Base-by-base conservation (phyloP, 805 yeast genomes). In the Zygotorulaspora chibaensis region DNA sequence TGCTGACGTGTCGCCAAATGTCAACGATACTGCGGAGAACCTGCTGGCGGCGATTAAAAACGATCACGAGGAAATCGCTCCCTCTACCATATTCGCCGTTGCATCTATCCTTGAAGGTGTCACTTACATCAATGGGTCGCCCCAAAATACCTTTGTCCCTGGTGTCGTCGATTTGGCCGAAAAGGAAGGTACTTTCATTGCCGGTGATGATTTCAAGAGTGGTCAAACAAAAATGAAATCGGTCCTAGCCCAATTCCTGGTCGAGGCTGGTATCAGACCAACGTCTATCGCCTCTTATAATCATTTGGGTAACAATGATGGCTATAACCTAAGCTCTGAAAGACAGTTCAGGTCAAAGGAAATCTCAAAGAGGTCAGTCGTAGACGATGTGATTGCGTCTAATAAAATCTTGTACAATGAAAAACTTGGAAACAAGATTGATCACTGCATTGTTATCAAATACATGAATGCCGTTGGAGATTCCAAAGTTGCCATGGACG, bases 401-500 rank as follows among this genome's bases (percentile, higher is more conserved):
- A 90, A 90, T 69, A 76, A 81, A 54, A 80, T 90, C 57, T 72
- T 90, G 54, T 90, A 89, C 77, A 86, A 87, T 63, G 82, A 86
- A 40, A 81, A 86, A 68, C 63, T 73, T 36, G 96, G 96, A 40
- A 76, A 80, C 52, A 77, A 75, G 51, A 84, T 91, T 51, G 97
- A 90, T 62, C 98, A 90, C 69, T 85, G 95, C 71, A 90, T 90
- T 66, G 97, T 90, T 50, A 90, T 90, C 74, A 90, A 90, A 72
- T 89, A 90, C 68, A 72, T 91, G 65, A 85, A 87, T 46, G 96
- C 97, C 8, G 97, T 90, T 40, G 96, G 96, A 31, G 98, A 90
- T 69, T 83, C 93, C 54, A 90, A 90, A 74, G 96, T 90, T 53
- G 98, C 98, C 43, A 91, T 90, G 97, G 98, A 90, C 69, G 97